Evolutionary conservation across 2,329 filamentous ascomycete genomes (phyloP).

Genomic region (Penicillium sp.): DNA sequence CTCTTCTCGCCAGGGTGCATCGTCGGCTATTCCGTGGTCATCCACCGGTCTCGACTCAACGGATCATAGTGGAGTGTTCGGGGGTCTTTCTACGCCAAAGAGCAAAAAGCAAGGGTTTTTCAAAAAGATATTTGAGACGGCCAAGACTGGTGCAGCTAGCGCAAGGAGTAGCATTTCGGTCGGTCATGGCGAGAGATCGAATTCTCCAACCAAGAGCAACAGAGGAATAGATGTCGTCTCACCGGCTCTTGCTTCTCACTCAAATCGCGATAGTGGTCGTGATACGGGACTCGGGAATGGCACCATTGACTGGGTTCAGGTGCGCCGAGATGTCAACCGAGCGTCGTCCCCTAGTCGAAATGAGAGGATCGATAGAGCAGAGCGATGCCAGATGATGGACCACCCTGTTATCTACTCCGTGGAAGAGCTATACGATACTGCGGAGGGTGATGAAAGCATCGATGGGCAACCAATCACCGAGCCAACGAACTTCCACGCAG

Average conservation of each 20-base stretch:
- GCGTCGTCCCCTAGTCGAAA: slow-evolving; percentile 90
- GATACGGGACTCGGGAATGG: slow-evolving; percentile 66
- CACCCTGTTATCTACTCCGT: slow-evolving; percentile 84
- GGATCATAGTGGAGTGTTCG: slow-evolving; percentile 67
- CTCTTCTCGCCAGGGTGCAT: slow-evolving; percentile 53
- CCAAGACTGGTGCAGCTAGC: slow-evolving; percentile 89
- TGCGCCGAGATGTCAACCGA: slow-evolving; percentile 89
- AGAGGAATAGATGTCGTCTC: slow-evolving; percentile 46
- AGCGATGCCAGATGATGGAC: slow-evolving; percentile 93
- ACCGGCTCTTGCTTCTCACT: slow-evolving; percentile 33
- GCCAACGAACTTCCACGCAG: slow-evolving; percentile 73
- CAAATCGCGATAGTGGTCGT: slow-evolving; percentile 52
- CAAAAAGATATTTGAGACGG: slow-evolving; percentile 90
- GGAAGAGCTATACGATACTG: slow-evolving; percentile 78
- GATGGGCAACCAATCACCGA: slow-evolving; percentile 81
- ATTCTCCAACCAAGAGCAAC: slow-evolving; percentile 49
- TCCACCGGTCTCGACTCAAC: slow-evolving; percentile 46
- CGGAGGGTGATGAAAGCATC: slow-evolving; percentile 85
- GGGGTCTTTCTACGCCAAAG: slow-evolving; percentile 73
- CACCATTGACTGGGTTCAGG: slow-evolving; percentile 87
- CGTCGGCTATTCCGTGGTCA: slow-evolving; percentile 64
- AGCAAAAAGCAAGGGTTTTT: slow-evolving; percentile 85
- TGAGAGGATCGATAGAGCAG: slow-evolving; percentile 77
- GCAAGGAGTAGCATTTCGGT: slow-evolving; percentile 80
- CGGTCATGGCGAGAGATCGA: slow-evolving; percentile 42